These are phyloP conservation scores for Scheffersomyces quercinus DNA, from an alignment of 1,139 yeast genomes.

Conservation along the genomic window DNA sequence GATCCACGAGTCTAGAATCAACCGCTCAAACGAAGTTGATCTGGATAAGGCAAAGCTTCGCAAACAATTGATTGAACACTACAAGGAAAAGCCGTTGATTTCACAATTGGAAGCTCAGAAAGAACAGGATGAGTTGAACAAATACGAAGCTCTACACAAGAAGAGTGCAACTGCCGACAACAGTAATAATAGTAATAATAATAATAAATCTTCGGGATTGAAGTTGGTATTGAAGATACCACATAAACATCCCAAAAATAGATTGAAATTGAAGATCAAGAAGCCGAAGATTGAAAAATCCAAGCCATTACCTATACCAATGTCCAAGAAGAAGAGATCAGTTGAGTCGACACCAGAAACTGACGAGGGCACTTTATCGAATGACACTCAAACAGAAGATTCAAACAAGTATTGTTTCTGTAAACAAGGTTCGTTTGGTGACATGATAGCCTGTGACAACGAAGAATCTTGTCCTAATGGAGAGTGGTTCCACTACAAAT, in stretches of 20 bases:
- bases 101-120: conserved; percentile 44
- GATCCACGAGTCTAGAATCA: conserved; percentile 13
- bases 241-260: conserved; percentile 6
- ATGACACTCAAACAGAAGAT: conserved; percentile 19
- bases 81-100: conserved; percentile 34
- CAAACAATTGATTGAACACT: conserved; percentile 35
- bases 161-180: background rate
- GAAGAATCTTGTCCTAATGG: conserved; percentile 44
- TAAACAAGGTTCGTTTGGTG: conserved; percentile 45
- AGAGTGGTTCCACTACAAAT: conserved; percentile 52
- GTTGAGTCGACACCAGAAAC: conserved; percentile 2
- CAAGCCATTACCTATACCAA: background rate
- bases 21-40: conserved; percentile 10
- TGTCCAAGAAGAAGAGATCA: conserved; percentile 1
- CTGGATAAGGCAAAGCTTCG: conserved; percentile 25
- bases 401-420: conserved; percentile 41
- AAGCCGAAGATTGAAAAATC: background rate
- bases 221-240: conserved; percentile 34
- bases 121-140: conserved; percentile 25
- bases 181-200: conserved; percentile 2
- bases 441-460: conserved; percentile 51
- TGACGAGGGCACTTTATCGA: background rate
- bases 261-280: conserved; percentile 5
- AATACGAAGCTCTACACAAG: conserved; percentile 9
- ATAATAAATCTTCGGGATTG: conserved; percentile 17